Percentiles rank a stretch among this genome's conserved stretches.
Conservation (phyloP, 352 stramenopile genomes). For the Phytophthora litchii region DNA sequence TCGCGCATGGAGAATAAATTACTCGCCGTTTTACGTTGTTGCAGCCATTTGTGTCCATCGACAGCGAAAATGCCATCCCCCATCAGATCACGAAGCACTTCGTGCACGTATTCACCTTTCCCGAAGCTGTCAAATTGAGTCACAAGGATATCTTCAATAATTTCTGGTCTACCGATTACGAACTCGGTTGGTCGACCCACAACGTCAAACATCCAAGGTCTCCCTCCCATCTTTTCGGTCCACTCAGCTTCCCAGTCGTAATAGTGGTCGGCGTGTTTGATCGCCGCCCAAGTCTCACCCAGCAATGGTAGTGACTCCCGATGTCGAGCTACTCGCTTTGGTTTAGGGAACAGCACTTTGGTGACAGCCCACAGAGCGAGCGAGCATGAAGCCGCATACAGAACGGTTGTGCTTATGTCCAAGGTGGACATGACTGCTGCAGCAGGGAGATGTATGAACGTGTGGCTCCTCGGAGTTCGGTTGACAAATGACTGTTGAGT, state of each 20-base stretch:
- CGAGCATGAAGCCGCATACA: slow-evolving; percentile 24
- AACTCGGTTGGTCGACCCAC: slow-evolving; percentile 27
- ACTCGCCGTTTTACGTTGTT: slow-evolving; percentile 59
- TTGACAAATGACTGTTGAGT: slow-evolving; percentile 15
- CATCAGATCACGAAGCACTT: slow-evolving; percentile 40
- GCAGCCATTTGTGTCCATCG: slow-evolving; percentile 44
- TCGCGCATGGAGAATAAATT: slow-evolving; percentile 49
- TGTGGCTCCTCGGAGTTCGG: slow-evolving; percentile 2
- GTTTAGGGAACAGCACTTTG: slow-evolving; percentile 16
- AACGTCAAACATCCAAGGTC: slow-evolving; percentile 38
- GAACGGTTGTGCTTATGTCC: slow-evolving; percentile 4
- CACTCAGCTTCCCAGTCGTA: slow-evolving; percentile 39
- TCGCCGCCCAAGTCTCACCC: slow-evolving; percentile 24
- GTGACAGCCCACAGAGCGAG: slow-evolving; percentile 17
- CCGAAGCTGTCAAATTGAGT: slow-evolving; percentile 43
- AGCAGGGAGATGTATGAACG: too few relatives aligned
- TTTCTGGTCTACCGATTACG: slow-evolving; percentile 29
- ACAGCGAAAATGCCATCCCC: slow-evolving; percentile 47
- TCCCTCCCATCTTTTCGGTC: slow-evolving; percentile 32
- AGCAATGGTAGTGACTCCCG: slow-evolving; percentile 20
- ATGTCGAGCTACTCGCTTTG: slow-evolving; percentile 31
- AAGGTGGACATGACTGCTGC: slow-evolving; percentile 2
- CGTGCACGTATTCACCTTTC: slow-evolving; percentile 40
- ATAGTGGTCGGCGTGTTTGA: slow-evolving; percentile 26
- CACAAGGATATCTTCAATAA: slow-evolving; percentile 47